Evolutionary conservation across 169 alveolate genomes (phyloP).

Genomic region (Eimeria zaria): DNA sequence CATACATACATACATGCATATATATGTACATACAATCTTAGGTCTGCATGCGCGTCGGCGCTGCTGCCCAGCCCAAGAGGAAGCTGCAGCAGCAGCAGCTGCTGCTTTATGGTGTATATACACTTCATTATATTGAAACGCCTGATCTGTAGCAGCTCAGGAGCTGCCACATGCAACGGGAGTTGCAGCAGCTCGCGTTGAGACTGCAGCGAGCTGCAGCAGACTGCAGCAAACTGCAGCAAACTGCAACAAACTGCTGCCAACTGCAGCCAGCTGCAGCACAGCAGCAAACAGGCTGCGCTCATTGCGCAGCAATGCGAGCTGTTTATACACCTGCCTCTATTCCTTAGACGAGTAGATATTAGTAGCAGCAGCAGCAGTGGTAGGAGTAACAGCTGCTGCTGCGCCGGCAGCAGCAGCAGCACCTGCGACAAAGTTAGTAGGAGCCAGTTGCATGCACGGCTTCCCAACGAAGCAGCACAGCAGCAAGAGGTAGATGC

Average conservation of each 20-base stretch:
- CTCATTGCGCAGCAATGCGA: not conserved
- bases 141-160: not conserved
- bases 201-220: not conserved
- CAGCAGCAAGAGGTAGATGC: not conserved
- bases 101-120: not conserved
- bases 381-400: not conserved
- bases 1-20: no score
- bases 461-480: not conserved
- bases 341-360: not conserved
- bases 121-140: not conserved
- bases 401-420: conserved; percentile 17
- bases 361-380: not conserved
- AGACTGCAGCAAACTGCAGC: not conserved
- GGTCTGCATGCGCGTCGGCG: conserved; percentile 69
- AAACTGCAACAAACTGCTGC: not conserved
- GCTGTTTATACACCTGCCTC: not conserved
- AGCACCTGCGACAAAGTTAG: not conserved
- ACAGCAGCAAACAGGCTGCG: not conserved
- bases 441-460: not conserved
- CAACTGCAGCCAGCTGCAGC: not conserved
- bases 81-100: not conserved
- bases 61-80: not conserved
- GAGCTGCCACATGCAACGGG: not conserved
- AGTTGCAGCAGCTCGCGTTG: conserved; percentile 1
- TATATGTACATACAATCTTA: not conserved